Base-by-base conservation (phyloP, 495 filamentous ascomycete genomes). In the Wilcoxina mikolae region DNA sequence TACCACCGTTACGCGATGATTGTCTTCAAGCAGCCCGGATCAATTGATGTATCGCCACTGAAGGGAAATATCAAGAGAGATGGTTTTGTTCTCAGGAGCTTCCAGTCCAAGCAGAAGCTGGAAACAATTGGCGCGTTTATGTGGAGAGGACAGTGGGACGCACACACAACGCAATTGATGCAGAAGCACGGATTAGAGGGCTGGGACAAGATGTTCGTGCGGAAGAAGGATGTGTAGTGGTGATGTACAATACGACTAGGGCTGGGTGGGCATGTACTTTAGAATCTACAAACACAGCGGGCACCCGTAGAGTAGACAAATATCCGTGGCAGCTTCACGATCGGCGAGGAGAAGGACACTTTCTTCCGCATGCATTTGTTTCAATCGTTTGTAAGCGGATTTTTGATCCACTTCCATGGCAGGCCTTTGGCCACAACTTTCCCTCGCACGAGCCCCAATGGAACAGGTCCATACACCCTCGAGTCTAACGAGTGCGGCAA, bases 91-190 rank as follows among this genome's bases (percentile, higher is more conserved):
- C 68, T 93, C 55, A 78, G 86, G 59, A 74, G 74, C 41, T 83
- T 94, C 62, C 76, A 79, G 58, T 74, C 79, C 61, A 80, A 78
- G 58, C 77, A 83, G 64, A 66, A 69, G 31, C 71, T 94, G 39
- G 75, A 75, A 53, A 74, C 88, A 4, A 81, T 94, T 33, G 91
- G 91, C 50, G 81, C 84, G 29, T 80, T 77, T 66, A 70, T 99
- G 61, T 99, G 95, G 79, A 80, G 91, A 56, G 82, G 77, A 58
- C 68, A 81, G 56, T 99, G 88, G 87, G 91, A 99, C 67, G 84
- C 87, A 38, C 75, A 77, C 51, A 99, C 83, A 31, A 78, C 76
- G 55, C 80, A 73, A 33, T 85, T 99, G 53, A 95, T 99, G 90
- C 71, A 78, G 67, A 71, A 82, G 65, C 78, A 85, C 55, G 80